Evolutionary conservation across 768 basidiomycete species (phyloP), one percentile per base, ranked within the genome.

Genomic region (Daedaleopsis nitida): DNA sequence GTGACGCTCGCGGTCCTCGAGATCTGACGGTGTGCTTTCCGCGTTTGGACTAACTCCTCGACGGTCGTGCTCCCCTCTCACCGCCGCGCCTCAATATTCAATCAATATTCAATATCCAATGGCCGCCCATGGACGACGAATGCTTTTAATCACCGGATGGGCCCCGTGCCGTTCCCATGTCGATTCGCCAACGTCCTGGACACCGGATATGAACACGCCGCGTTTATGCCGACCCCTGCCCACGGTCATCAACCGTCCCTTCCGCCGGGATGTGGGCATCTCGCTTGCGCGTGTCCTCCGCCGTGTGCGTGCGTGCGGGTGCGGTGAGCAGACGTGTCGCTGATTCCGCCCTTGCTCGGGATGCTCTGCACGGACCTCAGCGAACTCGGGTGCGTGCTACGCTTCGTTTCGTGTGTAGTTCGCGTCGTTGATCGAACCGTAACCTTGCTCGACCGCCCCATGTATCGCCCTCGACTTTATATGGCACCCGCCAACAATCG

Each of bases 301-400:
- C n/a, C n/a, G n/a, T n/a, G n/a, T 47, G n/a, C n/a, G 45, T 19
- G 2, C n/a, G 17, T 3, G 10, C 21, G 45, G 17, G 10, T 14
- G 47, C 47, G 6, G 8, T 23, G 13, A 13, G 23, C 43, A 68
- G 72, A 67, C 52, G 59, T 69, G n/a, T 65, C 68, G 19, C 55
- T 70, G 23, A 65, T 71, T 19, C 62, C 68, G 17, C 64, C 64
- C 23, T 35, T 71, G 24, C 62, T 66, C 45, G 66, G 59, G 13
- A 52, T 45, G 43, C 44, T 70, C 43, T 60, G 63, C 48, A 58
- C 44, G 47, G 63, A 68, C 61, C 45, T 66, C 16, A 59, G 62
- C 38, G 67, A 68, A 37, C 64, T 70, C 34, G 68, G 68, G 66
- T 69, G 44, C 23, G 68, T 55, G 16, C 49, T 21, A 9, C 17